These are phyloP conservation scores for Chrysophaeum taylorii DNA, from an alignment of 352 stramenopile genomes.

Conservation along the genomic window DNA sequence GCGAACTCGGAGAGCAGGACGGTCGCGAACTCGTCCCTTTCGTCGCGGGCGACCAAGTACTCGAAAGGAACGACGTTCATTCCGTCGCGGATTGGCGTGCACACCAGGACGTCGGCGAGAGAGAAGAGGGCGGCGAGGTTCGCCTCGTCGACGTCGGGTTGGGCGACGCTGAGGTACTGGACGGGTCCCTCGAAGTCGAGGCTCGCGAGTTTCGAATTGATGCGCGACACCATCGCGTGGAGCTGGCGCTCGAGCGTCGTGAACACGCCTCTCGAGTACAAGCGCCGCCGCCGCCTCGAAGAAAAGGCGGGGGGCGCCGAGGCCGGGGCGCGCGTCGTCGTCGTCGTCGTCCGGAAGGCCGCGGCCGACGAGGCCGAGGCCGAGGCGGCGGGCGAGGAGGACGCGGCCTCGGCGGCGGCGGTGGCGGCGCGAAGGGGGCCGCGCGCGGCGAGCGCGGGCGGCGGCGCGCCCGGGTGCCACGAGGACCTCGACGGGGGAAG, in stretches of 20 bases:
- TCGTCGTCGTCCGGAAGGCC: too few relatives aligned
- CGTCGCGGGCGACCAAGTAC: slow-evolving; percentile 51
- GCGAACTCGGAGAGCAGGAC: slow-evolving; percentile 32
- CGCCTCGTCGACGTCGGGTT: background rate
- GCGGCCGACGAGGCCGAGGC: too few relatives aligned
- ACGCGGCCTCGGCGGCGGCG: too few relatives aligned
- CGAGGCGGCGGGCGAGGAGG: too few relatives aligned
- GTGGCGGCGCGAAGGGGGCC: too few relatives aligned
- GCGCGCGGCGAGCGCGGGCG: too few relatives aligned
- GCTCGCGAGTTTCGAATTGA: slow-evolving; percentile 38
- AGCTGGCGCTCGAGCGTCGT: slow-evolving; percentile 63
- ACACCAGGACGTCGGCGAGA: slow-evolving; percentile 75
- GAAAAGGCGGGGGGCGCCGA: too few relatives aligned
- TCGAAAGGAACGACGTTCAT: slow-evolving; percentile 78
- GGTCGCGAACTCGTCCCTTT: slow-evolving; percentile 14
- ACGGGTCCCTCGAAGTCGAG: slow-evolving; percentile 29
- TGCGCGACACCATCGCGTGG: slow-evolving; percentile 50
- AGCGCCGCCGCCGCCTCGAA: too few relatives aligned
- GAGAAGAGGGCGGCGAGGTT: slow-evolving; percentile 50
- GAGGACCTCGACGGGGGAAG: too few relatives aligned
- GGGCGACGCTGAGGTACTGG: slow-evolving; percentile 28
- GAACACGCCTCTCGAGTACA: too few relatives aligned
- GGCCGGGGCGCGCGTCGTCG: too few relatives aligned
- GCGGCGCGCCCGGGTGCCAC: too few relatives aligned
- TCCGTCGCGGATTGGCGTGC: slow-evolving; percentile 74